Conservation (phyloP, 179 eudicot species). For the Silene coronaria region DNA sequence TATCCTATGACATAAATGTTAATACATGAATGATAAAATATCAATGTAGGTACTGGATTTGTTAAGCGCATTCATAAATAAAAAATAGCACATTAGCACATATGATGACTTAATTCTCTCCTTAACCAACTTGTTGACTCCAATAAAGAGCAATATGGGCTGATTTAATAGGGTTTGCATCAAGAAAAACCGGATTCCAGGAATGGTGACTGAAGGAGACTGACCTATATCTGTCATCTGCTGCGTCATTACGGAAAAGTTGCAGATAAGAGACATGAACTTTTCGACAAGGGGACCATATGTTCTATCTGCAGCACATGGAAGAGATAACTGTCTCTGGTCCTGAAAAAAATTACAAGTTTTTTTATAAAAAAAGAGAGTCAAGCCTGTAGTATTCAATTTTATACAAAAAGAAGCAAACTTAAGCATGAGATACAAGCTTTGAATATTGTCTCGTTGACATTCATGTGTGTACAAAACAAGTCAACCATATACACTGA, state of each 20-base stretch:
- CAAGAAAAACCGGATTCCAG: not conserved
- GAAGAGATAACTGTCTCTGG: slow-evolving; percentile 29
- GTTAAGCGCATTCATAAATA: not conserved
- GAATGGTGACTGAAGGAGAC: not conserved
- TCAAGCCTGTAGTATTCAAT: not conserved
- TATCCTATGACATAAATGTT: not conserved
- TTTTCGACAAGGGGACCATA: slow-evolving; percentile 62
- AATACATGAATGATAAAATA: not conserved
- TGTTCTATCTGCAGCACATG: slow-evolving; percentile 36
- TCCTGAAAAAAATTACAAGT: slow-evolving; percentile 31
- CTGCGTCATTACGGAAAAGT: slow-evolving; percentile 78
- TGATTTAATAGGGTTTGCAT: not conserved
- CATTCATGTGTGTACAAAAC: slow-evolving; percentile 2
- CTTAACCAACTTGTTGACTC: not conserved
- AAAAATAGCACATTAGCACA: not conserved
- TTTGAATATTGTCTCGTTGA: slow-evolving; percentile 2
- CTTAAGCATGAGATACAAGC: slow-evolving; percentile 7
- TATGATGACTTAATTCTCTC: not conserved
- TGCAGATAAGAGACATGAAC: slow-evolving; percentile 81
- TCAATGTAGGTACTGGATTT: not conserved
- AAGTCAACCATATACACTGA: not conserved
- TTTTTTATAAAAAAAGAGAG: not conserved
- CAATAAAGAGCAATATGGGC: not conserved
- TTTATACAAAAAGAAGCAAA: not conserved
- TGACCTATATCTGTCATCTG: slow-evolving; percentile 92